Evolutionary conservation across 139 green algal genomes (phyloP).

Genomic region (Volvox reticuliferus): DNA sequence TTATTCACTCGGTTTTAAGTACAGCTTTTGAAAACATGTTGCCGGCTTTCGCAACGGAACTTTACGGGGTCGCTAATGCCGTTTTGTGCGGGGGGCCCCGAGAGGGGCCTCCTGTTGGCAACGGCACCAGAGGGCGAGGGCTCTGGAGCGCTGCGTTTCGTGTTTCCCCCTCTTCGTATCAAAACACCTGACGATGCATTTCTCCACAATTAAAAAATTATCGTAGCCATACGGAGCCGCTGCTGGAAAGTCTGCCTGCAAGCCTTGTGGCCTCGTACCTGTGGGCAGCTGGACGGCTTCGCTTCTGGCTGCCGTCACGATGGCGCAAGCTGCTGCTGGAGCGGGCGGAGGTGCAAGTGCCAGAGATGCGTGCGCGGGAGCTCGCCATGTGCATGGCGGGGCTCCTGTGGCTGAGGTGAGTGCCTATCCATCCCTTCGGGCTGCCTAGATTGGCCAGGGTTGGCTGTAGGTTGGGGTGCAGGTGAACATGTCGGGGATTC

Average conservation of each 20-base stretch:
- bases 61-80: no score
- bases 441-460: background rate
- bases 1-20: no score
- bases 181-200: no score
- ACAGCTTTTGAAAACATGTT: no score
- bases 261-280: conserved; percentile 23
- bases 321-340: background rate
- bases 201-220: no score
- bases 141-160: no score
- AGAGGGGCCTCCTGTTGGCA: no score
- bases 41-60: no score
- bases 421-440: background rate
- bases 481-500: background rate
- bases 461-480: background rate
- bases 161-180: no score
- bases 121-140: no score
- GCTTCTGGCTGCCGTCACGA: background rate
- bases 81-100: no score
- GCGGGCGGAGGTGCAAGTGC: background rate
- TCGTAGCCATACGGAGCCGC: background rate
- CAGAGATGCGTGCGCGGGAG: conserved; percentile 13
- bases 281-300: conserved; percentile 33
- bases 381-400: conserved; percentile 17
- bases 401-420: conserved; percentile 30
- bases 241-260: background rate